Evolutionary conservation across 768 basidiomycete species (phyloP).

Genomic region (Hygrophorus russula): DNA sequence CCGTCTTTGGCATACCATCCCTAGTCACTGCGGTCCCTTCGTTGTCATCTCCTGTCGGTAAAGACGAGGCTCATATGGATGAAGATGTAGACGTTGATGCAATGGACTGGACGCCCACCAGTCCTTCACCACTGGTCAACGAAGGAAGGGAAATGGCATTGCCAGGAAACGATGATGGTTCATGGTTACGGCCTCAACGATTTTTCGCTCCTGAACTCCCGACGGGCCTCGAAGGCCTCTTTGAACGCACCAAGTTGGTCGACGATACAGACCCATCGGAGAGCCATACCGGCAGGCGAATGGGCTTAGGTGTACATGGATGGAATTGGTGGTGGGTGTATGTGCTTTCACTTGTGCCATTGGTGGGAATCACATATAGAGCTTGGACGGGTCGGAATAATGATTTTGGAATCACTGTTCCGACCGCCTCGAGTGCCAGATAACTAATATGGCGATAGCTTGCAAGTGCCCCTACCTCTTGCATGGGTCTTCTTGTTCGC

Average conservation of each 20-base stretch:
- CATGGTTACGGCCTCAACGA: constrained; percentile 56
- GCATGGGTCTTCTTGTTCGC: too few species aligned
- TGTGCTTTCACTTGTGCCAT: constrained; percentile 18
- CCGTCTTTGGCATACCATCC: constrained; percentile 66
- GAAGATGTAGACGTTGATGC: constrained; percentile 30
- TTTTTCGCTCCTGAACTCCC: constrained; percentile 74
- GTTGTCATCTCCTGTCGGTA: constrained; percentile 8
- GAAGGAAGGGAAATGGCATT: constrained; percentile 14
- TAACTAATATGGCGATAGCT: too few species aligned
- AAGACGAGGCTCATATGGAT: constrained; percentile 1
- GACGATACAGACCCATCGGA: constrained; percentile 25
- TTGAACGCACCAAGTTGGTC: constrained; percentile 46
- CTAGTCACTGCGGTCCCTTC: constrained; percentile 24
- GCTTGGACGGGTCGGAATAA: constrained; percentile 11
- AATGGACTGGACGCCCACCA: constrained; percentile 55
- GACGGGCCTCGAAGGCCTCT: constrained; percentile 63
- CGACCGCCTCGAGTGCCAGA: too few species aligned
- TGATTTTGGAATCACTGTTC: too few species aligned
- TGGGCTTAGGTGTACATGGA: constrained; percentile 8
- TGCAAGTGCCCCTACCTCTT: too few species aligned
- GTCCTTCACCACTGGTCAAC: constrained; percentile 15
- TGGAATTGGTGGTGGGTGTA: constrained; percentile 28
- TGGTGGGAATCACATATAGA: constrained; percentile 16
- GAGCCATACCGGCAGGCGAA: neutral
- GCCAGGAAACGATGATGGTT: constrained; percentile 23